A percentile compares a stretch with the other conserved stretches of the same genome.
phyloP scores from a whole-genome alignment of 1,284 basidiomycete genomes.

The Peniophora sp. region DNA sequence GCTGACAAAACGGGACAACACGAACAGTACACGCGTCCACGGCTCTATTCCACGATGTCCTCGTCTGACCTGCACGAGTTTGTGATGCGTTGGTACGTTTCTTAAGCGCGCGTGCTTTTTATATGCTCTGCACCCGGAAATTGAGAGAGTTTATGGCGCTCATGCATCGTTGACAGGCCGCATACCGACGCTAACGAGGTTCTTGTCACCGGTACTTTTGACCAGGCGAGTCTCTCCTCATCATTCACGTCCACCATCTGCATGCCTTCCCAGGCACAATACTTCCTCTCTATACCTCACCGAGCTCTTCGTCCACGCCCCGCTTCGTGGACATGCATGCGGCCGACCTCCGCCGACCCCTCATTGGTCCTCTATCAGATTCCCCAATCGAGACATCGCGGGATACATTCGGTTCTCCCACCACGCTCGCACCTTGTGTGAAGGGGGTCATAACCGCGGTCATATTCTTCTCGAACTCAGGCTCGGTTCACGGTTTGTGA shows the following conservation, averaged over 20 bases:
- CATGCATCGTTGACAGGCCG: conserved; percentile 37
- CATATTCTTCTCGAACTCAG: too few relatives aligned
- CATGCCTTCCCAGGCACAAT: neutral
- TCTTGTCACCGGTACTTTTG: conserved; percentile 70
- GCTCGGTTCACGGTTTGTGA: neutral
- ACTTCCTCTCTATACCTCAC: conserved; percentile 4
- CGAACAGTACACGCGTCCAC: neutral
- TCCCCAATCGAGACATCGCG: neutral
- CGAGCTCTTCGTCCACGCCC: conserved; percentile 11
- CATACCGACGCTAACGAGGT: conserved; percentile 47
- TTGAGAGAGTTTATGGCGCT: conserved; percentile 2
- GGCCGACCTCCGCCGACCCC: neutral
- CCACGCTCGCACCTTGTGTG: too few relatives aligned
- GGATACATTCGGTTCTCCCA: neutral
- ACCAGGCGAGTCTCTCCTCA: conserved; percentile 47
- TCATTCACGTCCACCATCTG: neutral
- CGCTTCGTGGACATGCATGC: conserved; percentile 2
- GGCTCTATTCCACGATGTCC: conserved; percentile 17
- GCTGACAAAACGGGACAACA: neutral
- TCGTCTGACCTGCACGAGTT: conserved; percentile 34
- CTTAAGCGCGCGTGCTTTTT: conserved; percentile 7
- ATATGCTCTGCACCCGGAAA: conserved; percentile 4
- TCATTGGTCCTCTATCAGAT: too few relatives aligned
- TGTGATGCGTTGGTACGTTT: conserved; percentile 36
- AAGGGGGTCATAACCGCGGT: too few relatives aligned